phyloP scores from a whole-genome alignment of 169 alveolate genomes.

The Plasmodium falciparum region DNA sequence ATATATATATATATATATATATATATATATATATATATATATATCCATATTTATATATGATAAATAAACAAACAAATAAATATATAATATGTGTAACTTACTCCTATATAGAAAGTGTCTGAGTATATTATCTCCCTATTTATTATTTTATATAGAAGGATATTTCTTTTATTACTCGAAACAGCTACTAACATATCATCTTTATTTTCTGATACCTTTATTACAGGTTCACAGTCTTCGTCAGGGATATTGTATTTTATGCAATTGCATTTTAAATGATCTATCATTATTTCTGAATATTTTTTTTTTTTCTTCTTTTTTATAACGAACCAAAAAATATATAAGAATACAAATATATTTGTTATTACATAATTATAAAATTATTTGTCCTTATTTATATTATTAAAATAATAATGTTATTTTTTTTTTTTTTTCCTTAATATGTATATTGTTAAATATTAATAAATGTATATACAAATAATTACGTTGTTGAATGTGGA shows the following conservation, averaged over 20 bases:
- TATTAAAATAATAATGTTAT: background rate
- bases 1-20: background rate
- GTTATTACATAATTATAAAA: background rate
- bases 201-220: conserved; percentile 25
- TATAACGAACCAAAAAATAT: background rate
- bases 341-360: background rate
- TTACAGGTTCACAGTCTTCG: conserved; percentile 44
- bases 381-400: background rate
- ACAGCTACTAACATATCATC: conserved; percentile 53
- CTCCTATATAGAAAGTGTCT: conserved; percentile 32
- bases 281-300: conserved; percentile 25
- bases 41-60: background rate
- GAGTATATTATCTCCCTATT: conserved; percentile 18
- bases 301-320: background rate
- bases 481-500: too few species aligned
- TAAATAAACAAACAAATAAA: background rate
- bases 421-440: background rate
- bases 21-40: too few species aligned
- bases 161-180: conserved; percentile 18
- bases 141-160: conserved; percentile 36
- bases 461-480: too few species aligned
- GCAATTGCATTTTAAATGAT: conserved; percentile 49
- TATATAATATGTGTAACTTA: conserved; percentile 22
- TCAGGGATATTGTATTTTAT: conserved; percentile 43
- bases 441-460: background rate